Evolutionary conservation across 352 stramenopile species (phyloP), one percentile per base, ranked within the genome.

Genomic region (Globisporangium cystogenes): DNA sequence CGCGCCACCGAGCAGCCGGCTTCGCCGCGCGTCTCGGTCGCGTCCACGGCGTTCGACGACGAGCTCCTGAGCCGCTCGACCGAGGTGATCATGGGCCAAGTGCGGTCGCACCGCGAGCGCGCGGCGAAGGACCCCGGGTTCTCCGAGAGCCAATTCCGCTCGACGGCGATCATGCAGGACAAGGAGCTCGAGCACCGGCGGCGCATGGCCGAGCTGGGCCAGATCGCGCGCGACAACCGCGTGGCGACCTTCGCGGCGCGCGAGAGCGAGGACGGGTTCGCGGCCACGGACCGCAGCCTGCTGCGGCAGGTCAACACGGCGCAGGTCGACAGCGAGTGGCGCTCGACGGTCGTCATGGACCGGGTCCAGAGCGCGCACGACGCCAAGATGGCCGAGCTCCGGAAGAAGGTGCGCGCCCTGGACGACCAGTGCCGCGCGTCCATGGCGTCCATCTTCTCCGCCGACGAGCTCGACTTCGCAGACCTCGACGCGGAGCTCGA

Each of bases 371-470:
- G 40, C 23, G 67, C 75, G 3, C 74, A 84, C 51, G 48, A 74
- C 35, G 54, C 57, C 7, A 72, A 76, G 37, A 82, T 84, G 74
- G 53, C 73, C 44, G 63, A 56, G 50, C 54, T 84, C 27, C 68
- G 60, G 1, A 53, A 70, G 20, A 60, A 72, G 41, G 67, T 84
- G 50, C 64, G 60, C 3, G 61, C 72, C 37, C 57, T 85, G 1
- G 72, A 85, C 43, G 71, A 78, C 24, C 69, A 82, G 27, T 85
- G 72, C 37, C 74, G 74, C 12, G 74, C 76, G 39, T 82, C 74
- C 10, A 76, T 85, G 48, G 72, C 72, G 23, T 77, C 67, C 27
- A 69, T 82, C 27, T 54, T 85, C 29, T 79, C 70, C 1, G 31
- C 67, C 1, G 64, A 79, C 39, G 72, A 85, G 56, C 71, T 85